Conservation (phyloP, 306 rosid species). For the Cicer chorassanicum region DNA sequence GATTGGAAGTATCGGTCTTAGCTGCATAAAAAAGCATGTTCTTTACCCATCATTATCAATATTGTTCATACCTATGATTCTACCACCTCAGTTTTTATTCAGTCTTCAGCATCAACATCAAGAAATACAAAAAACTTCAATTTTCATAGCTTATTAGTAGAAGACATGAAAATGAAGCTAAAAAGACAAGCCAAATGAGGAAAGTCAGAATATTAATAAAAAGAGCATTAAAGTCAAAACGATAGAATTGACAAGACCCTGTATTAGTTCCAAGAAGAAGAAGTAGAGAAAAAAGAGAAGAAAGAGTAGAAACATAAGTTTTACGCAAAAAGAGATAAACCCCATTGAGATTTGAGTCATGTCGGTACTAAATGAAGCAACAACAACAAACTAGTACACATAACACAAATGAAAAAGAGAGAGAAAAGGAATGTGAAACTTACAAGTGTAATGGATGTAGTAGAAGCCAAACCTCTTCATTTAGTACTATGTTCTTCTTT, state of each 20-base stretch:
- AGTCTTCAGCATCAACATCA: constrained; percentile 36
- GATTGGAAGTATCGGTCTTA: too few relatives aligned
- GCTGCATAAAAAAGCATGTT: background rate
- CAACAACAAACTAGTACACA: constrained; percentile 11
- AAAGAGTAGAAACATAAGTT: constrained; percentile 43
- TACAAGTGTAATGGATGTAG: constrained; percentile 46
- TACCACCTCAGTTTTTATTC: constrained; percentile 42
- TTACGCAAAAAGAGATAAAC: constrained; percentile 43
- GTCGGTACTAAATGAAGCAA: constrained; percentile 56
- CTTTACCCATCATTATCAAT: background rate
- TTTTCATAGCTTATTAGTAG: background rate
- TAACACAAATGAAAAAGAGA: background rate
- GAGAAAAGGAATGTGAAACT: constrained; percentile 7
- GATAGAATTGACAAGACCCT: constrained; percentile 32
- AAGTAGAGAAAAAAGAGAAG: constrained; percentile 37
- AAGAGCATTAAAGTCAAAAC: constrained; percentile 35
- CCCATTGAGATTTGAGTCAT: constrained; percentile 68
- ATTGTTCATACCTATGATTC: background rate
- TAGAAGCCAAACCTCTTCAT: constrained; percentile 34
- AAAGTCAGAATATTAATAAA: background rate
- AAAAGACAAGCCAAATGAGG: background rate
- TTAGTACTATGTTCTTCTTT: constrained; percentile 30
- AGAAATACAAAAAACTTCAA: constrained; percentile 28
- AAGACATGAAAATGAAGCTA: constrained; percentile 10
- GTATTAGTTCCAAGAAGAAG: constrained; percentile 28